These are phyloP conservation scores for Umbelopsis isabellina DNA, from an alignment of 192 early-diverging fungal genomes.

Conservation along the genomic window DNA sequence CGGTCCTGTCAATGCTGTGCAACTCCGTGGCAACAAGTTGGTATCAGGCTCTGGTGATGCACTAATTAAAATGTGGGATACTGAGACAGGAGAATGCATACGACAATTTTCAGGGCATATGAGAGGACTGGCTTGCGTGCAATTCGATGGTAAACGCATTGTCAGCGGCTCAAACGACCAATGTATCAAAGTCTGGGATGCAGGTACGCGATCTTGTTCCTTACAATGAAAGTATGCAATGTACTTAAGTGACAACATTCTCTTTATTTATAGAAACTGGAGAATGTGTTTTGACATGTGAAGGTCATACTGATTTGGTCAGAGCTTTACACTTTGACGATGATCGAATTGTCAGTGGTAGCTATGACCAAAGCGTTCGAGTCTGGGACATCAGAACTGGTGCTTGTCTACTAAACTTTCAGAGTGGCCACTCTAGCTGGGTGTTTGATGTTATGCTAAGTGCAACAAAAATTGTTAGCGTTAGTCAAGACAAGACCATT, in stretches of 20 bases:
- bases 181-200: slow-evolving; percentile 81
- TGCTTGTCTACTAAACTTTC: slow-evolving; percentile 71
- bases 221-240: neutral
- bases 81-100: slow-evolving; percentile 69
- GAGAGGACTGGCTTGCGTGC: slow-evolving; percentile 88
- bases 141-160: slow-evolving; percentile 83
- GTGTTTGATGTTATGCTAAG: slow-evolving; percentile 96
- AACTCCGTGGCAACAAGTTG: slow-evolving; percentile 65
- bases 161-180: slow-evolving; percentile 83
- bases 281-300: slow-evolving; percentile 60
- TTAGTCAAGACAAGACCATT: slow-evolving; percentile 50
- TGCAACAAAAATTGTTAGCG: slow-evolving; percentile 65
- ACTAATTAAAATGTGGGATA: slow-evolving; percentile 81
- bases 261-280: slow-evolving; percentile 46
- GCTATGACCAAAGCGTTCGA: slow-evolving; percentile 93
- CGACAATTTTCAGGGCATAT: slow-evolving; percentile 74
- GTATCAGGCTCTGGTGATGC: slow-evolving; percentile 89
- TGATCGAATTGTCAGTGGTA: slow-evolving; percentile 83
- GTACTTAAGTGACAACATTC: neutral
- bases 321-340: slow-evolving; percentile 88
- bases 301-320: slow-evolving; percentile 76
- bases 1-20: slow-evolving; percentile 96
- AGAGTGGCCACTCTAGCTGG: slow-evolving; percentile 86
- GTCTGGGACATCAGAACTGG: slow-evolving; percentile 92
- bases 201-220: slow-evolving; percentile 16